These are phyloP conservation scores for Dioscorea alata DNA, from an alignment of 106 monocot species.

Conservation along the genomic window DNA sequence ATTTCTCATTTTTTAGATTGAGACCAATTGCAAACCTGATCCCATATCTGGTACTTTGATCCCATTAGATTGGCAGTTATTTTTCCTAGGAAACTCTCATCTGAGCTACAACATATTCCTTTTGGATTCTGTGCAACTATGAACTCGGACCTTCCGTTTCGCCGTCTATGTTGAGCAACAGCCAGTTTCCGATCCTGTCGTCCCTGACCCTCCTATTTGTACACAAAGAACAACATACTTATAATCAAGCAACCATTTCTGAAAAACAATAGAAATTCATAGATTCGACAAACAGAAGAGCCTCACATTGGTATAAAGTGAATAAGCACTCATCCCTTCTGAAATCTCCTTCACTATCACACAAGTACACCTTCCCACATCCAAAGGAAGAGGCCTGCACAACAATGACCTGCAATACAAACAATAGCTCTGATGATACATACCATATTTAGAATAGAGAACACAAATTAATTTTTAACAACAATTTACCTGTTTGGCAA, in stretches of 20 bases:
- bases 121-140: constrained; percentile 60
- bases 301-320: constrained; percentile 78
- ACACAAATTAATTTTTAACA: neutral
- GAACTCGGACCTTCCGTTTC: constrained; percentile 72
- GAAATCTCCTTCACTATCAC: constrained; percentile 43
- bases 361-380: constrained; percentile 79
- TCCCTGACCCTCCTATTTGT: constrained; percentile 79
- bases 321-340: constrained; percentile 44
- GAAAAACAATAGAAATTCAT: neutral
- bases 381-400: constrained; percentile 60
- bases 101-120: constrained; percentile 53
- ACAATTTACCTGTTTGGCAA: constrained; percentile 50
- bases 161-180: constrained; percentile 63
- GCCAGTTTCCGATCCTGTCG: constrained; percentile 87
- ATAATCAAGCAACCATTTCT: neutral
- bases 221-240: neutral
- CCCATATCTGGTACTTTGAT: constrained; percentile 84
- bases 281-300: neutral
- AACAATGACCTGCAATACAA: constrained; percentile 43
- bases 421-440: neutral
- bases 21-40: constrained; percentile 49
- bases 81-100: constrained; percentile 77
- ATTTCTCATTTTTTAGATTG: no score
- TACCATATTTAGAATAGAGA: neutral
- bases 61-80: constrained; percentile 84